A percentile compares a stretch with the other conserved stretches of the same genome.
These are phyloP conservation scores for Hyparrhenia diplandra DNA, from an alignment of 176 grass and related monocot genomes.

Conservation along the genomic window DNA sequence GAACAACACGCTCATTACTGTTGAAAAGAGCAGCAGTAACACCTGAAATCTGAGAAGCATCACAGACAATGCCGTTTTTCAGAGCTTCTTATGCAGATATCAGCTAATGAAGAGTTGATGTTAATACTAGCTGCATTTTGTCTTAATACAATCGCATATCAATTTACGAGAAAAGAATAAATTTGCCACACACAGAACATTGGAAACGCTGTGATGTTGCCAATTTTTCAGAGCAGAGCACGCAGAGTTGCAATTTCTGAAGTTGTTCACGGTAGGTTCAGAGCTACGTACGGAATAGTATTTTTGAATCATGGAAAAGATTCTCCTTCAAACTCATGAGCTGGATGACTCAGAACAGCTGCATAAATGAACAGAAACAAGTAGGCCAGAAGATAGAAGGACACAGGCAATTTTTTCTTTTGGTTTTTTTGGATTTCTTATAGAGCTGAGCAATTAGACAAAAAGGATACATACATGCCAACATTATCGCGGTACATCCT, in stretches of 20 bases:
- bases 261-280: not conserved
- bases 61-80: not conserved
- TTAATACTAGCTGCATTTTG: not conserved
- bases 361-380: not conserved
- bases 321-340: not conserved
- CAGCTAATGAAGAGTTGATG: not conserved
- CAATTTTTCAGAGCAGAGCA: not conserved
- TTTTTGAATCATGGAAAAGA: not conserved
- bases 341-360: not conserved
- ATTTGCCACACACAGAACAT: not conserved
- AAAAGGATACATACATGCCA: not conserved
- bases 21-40: not conserved
- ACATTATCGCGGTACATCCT: constrained; percentile 24
- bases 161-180: not conserved
- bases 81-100: not conserved
- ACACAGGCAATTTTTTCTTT: not conserved
- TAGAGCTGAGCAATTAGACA: not conserved
- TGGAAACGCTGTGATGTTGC: not conserved
- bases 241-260: too few species aligned
- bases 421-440: constrained; percentile 6
- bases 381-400: not conserved
- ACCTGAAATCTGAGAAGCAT: not conserved
- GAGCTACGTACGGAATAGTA: not conserved
- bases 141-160: not conserved
- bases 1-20: not conserved